A percentile compares a stretch with the other conserved stretches of the same genome.
phyloP scores from a whole-genome alignment of 768 basidiomycete species.

The Suillus subaureus region DNA sequence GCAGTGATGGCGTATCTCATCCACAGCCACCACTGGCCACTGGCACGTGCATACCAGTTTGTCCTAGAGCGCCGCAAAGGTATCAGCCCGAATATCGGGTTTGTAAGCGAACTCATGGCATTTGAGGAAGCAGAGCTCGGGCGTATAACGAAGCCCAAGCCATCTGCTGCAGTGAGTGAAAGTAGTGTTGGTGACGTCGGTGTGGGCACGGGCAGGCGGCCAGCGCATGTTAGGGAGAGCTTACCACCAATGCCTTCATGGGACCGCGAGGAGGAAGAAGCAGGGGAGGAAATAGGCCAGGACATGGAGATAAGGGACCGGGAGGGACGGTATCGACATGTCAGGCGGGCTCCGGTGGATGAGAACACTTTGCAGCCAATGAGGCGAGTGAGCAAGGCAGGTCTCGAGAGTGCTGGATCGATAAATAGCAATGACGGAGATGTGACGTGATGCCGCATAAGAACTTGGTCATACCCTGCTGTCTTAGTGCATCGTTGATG shows the following conservation, averaged over 20 bases:
- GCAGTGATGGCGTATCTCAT: constrained; percentile 98
- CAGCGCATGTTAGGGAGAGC: constrained; percentile 73
- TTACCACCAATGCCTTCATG: constrained; percentile 42
- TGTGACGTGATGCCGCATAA: neutral
- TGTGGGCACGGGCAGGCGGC: constrained; percentile 42
- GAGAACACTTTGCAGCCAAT: constrained; percentile 87
- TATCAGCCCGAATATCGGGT: constrained; percentile 96
- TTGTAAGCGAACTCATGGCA: constrained; percentile 95
- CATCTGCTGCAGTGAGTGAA: neutral
- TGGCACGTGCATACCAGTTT: constrained; percentile 88
- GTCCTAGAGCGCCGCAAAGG: constrained; percentile 92
- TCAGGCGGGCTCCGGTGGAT: constrained; percentile 84
- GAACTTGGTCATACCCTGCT: neutral
- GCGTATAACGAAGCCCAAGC: constrained; percentile 40
- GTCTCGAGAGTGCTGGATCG: constrained; percentile 70
- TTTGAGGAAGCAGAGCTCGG: constrained; percentile 92
- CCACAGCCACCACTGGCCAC: constrained; percentile 95
- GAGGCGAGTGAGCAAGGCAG: constrained; percentile 91
- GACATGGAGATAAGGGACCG: constrained; percentile 90
- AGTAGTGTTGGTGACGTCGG: constrained; percentile 23
- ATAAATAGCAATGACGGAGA: neutral
- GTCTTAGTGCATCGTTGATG: neutral
- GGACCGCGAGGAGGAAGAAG: constrained; percentile 19
- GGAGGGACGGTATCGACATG: constrained; percentile 84
- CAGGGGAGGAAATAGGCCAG: constrained; percentile 56